phyloP scores from a whole-genome alignment of 2,329 filamentous ascomycete genomes.

The Pestalotiopsis sp. region DNA sequence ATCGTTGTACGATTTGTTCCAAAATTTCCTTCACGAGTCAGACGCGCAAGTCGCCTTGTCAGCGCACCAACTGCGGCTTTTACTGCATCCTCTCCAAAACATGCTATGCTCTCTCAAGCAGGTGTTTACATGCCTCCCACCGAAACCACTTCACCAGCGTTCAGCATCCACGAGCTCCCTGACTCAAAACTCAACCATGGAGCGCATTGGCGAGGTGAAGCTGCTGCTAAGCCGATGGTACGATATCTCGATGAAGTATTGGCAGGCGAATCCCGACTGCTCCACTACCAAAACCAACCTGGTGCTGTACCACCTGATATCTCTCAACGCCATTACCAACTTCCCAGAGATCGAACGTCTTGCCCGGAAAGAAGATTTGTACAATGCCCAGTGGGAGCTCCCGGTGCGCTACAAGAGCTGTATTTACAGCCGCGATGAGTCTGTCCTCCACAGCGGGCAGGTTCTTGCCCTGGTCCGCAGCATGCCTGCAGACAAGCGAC shows the following conservation, averaged over 20 bases:
- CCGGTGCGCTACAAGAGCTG: conserved; percentile 63
- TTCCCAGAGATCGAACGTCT: conserved; percentile 70
- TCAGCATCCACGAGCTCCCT: conserved; percentile 46
- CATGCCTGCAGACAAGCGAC: conserved; percentile 63
- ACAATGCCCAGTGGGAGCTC: conserved; percentile 57
- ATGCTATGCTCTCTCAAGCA: conserved; percentile 67
- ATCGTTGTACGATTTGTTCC: conserved; percentile 68
- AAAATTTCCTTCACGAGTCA: conserved; percentile 66
- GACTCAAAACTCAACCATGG: conserved; percentile 62
- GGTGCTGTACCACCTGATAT: conserved; percentile 72
- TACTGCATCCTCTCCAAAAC: conserved; percentile 70
- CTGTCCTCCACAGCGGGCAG: conserved; percentile 70
- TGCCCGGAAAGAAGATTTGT: conserved; percentile 62
- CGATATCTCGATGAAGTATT: conserved; percentile 60
- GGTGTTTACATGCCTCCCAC: conserved; percentile 56
- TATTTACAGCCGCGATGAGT: conserved; percentile 65
- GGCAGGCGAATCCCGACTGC: conserved; percentile 59
- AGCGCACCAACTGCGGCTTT: conserved; percentile 64
- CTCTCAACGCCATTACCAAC: conserved; percentile 68
- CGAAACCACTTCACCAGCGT: conserved; percentile 53
- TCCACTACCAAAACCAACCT: conserved; percentile 66
- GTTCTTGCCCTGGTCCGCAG: conserved; percentile 62
- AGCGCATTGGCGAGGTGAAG: conserved; percentile 67
- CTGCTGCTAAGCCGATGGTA: conserved; percentile 69
- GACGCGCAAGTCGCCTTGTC: conserved; percentile 45